phyloP scores from a whole-genome alignment of 306 rosid species.

The Trifolium repens region DNA sequence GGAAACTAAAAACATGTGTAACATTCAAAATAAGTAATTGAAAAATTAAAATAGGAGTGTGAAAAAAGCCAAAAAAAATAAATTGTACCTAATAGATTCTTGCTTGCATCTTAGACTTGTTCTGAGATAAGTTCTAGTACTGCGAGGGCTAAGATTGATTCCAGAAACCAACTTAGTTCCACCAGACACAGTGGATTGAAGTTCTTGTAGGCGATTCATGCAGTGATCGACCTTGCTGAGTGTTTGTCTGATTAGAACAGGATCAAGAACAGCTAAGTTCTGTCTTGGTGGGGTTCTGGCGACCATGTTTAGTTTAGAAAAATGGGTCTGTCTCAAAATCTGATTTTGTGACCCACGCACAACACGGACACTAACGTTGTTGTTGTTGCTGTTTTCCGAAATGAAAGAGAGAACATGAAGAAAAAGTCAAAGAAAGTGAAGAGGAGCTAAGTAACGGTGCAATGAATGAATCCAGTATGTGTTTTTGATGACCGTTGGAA shows the following conservation, averaged over 20 bases:
- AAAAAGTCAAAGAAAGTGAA: not conserved
- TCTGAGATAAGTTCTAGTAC: slow-evolving; percentile 79
- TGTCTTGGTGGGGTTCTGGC: slow-evolving; percentile 87
- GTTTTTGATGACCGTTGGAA: no score
- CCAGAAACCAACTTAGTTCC: slow-evolving; percentile 84
- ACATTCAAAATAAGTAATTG: not conserved
- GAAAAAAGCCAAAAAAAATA: no score
- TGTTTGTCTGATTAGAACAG: slow-evolving; percentile 78
- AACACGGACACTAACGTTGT: slow-evolving; percentile 34
- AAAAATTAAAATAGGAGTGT: no score
- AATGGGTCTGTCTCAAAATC: not conserved
- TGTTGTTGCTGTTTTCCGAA: slow-evolving; percentile 31
- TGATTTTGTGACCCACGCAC: not conserved
- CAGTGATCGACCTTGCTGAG: slow-evolving; percentile 89
- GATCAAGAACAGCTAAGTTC: slow-evolving; percentile 69
- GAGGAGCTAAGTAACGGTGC: not conserved
- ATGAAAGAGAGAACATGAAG: slow-evolving; percentile 7
- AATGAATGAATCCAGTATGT: no score
- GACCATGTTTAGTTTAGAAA: slow-evolving; percentile 47
- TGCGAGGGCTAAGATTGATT: slow-evolving; percentile 90
- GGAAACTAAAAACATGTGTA: not conserved
- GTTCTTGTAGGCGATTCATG: slow-evolving; percentile 90
- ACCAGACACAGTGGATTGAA: slow-evolving; percentile 79
- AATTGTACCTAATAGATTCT: slow-evolving; percentile 69
- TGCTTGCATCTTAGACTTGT: slow-evolving; percentile 96